Evolutionary conservation across 495 filamentous ascomycete species (phyloP), one percentile per base, ranked within the genome.

Genomic region (Penicillium maclennaniae): DNA sequence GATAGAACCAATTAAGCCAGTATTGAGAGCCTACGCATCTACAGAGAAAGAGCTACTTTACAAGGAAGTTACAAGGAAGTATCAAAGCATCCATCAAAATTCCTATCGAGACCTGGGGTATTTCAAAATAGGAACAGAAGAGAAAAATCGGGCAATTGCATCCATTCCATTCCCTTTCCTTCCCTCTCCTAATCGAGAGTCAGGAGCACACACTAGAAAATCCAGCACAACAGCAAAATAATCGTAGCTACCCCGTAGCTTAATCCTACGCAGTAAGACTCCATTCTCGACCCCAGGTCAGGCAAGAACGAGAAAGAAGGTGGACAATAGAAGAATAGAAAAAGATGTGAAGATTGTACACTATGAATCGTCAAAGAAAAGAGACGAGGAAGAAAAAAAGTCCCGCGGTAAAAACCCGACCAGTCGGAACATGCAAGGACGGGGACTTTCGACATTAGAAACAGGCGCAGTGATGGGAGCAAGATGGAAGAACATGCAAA

Each of bases 341-440:
- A 49, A 43, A 58, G 45, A 45, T 58, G 48, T 64, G 55, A 65
- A 67, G 37, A 73, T 73, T 73, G 69, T 68, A 66, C 63, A 63
- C 58, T 60, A 67, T 63, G 65, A 63, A 67, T 36, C 49, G 47
- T 28, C 39, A 43, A 42, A 48, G 48, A 48, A 51, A 55, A 51
- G 51, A 23, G 54, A 43, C 21, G 47, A n/a, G 25, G 55, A 53
- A 49, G 45, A 37, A 42, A 47, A 47, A 43, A 58, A 40, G 31
- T 56, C 57, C 53, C 55, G 45, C 56, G 37, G 28, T 51, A 47
- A 36, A 51, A 55, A 59, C 60, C 63, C 68, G 68, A 71, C 59
- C 63, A 60, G 58, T 66, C 59, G 64, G 67, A 63, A 60, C 51
- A 67, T 61, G 68, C 69, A 69, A 70, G 56, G 61, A 48, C 51